Conservation (phyloP, 768 basidiomycete species). For the Tephrocybe sp. region DNA sequence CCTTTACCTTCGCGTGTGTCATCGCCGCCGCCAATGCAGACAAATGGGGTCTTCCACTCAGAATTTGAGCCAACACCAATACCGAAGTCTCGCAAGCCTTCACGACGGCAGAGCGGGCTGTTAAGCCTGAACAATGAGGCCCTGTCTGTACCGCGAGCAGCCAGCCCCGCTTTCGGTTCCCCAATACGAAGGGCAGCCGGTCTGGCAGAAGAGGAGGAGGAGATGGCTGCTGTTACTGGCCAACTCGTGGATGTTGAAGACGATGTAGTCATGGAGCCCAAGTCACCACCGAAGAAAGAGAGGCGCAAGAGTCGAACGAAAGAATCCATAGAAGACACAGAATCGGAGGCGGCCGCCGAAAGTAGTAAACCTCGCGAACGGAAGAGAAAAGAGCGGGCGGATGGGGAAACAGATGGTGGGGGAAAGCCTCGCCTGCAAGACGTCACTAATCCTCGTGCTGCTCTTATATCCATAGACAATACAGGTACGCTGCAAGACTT, state of each 20-base stretch:
- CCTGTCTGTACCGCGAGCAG: constrained; percentile 48
- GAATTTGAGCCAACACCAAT: constrained; percentile 23
- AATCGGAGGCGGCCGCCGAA: constrained; percentile 20
- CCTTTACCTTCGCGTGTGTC: constrained; percentile 43
- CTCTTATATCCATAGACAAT: constrained; percentile 43
- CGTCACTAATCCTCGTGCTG: constrained; percentile 56
- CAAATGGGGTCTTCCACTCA: constrained; percentile 23
- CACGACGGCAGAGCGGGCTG: constrained; percentile 53
- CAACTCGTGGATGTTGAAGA: constrained; percentile 35
- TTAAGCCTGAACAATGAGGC: constrained; percentile 42
- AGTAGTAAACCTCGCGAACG: constrained; percentile 20
- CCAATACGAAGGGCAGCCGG: constrained; percentile 56
- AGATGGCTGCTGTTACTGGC: constrained; percentile 32
- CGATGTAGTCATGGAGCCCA: constrained; percentile 26
- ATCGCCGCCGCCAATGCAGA: constrained; percentile 35
- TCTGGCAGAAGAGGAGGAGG: constrained; percentile 58
- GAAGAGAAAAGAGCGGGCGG: constrained; percentile 35
- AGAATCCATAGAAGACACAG: constrained; percentile 33
- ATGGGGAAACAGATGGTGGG: constrained; percentile 35
- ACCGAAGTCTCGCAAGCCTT: constrained; percentile 36
- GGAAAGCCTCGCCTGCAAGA: constrained; percentile 57
- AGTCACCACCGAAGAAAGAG: constrained; percentile 39
- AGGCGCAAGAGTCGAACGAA: constrained; percentile 45
- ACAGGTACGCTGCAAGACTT: constrained; percentile 28
- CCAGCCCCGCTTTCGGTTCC: constrained; percentile 69